phyloP scores from a whole-genome alignment of 768 basidiomycete genomes.

The Chalciporus piperatus region DNA sequence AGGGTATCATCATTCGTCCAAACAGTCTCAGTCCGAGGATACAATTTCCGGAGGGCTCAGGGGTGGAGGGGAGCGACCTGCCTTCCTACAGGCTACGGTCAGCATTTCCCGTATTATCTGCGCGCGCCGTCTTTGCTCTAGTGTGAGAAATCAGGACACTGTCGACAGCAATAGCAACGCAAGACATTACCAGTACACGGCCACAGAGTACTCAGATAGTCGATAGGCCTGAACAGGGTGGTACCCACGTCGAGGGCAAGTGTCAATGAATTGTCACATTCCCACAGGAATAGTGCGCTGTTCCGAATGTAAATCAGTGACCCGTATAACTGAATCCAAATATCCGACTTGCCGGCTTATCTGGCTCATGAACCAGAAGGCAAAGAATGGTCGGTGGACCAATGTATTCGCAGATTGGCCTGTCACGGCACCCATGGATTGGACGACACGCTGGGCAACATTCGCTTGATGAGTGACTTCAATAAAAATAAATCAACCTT shows the following conservation, averaged over 20 bases:
- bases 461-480: conserved; percentile 60
- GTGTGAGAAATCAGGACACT: conserved; percentile 5
- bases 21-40: neutral
- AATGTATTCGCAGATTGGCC: conserved; percentile 47
- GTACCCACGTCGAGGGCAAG: conserved; percentile 63
- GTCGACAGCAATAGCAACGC: neutral
- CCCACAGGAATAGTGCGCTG: conserved; percentile 59
- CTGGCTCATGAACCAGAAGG: conserved; percentile 77
- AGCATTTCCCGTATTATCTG: conserved; percentile 46
- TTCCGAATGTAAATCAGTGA: conserved; percentile 10
- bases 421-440: conserved; percentile 58
- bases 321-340: conserved; percentile 2
- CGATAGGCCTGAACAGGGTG: conserved; percentile 56
- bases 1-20: neutral
- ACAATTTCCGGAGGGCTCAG: conserved; percentile 20
- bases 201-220: conserved; percentile 62
- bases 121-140: conserved; percentile 54
- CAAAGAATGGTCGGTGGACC: conserved; percentile 59
- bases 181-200: conserved; percentile 54
- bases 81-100: conserved; percentile 42
- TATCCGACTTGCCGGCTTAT: conserved; percentile 46
- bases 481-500: conserved; percentile 1
- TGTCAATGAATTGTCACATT: conserved; percentile 53
- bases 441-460: conserved; percentile 59
- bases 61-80: conserved; percentile 45